Base-by-base conservation (phyloP, 257 asterid species). In the Henckelia pumila region DNA sequence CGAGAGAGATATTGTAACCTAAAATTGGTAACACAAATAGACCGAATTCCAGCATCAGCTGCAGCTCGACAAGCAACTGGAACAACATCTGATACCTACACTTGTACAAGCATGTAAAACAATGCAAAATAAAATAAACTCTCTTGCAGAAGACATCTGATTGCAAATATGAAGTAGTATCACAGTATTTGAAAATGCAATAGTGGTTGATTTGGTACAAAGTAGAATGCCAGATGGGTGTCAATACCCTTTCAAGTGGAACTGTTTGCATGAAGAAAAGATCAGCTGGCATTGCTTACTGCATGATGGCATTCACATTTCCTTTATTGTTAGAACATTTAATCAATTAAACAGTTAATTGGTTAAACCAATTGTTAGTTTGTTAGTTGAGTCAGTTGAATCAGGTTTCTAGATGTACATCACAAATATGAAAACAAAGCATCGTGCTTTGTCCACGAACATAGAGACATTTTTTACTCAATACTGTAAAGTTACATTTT, bases 51-150 rank as follows among this genome's bases (percentile, higher is more conserved):
- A 71, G 99, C 97, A 85, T 94, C 95, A 71, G 99, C 97, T 57
- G 99, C 99, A 32, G 97, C 99, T 70, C 99, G 82, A 75, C 97
- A 91, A 66, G 99, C 97, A 75, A 94, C 92, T 60, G 97, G 99
- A 72, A 94, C 97, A 66, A 94, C 99, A 83, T 94, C 99, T 35
- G 99, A 94, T n/a, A 91, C 96, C 99, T 94, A 75, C 14, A 61
- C 13, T 28, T 28, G 47, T 11, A 37, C 69, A 77, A 29, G 66
- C 44, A 64, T 60, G 61, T 32, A 6, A 24, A 4, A 5, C 37
- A 35, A 49, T 24, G 20, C 49, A 50, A 17, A 21, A 23, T n/a
- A 28, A 21, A 32, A 64, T 8, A 64, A 76, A 32, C 16, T n/a
- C 20, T 7, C 52, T 13, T 7, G 60, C 25, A 37, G 64, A 68